These are phyloP conservation scores for Yamadazyma philogaea DNA, from an alignment of 805 yeast genomes.

Conservation along the genomic window DNA sequence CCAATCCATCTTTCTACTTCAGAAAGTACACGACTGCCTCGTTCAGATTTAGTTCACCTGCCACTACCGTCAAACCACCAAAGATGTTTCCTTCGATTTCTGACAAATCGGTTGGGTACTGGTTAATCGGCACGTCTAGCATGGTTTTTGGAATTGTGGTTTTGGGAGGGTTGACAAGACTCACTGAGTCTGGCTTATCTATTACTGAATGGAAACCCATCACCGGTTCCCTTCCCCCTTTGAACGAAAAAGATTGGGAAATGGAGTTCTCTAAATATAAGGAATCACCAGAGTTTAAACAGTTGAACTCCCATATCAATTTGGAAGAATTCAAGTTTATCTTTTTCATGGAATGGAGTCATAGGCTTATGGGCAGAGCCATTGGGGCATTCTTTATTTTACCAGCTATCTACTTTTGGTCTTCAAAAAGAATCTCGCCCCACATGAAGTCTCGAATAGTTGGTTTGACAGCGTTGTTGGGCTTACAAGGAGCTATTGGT, in stretches of 20 bases:
- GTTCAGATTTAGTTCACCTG: background rate
- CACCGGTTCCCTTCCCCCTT: slow-evolving; percentile 91
- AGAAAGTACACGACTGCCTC: slow-evolving; percentile 8
- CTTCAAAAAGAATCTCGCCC: slow-evolving; percentile 59
- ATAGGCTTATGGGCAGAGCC: slow-evolving; percentile 85
- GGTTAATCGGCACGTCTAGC: slow-evolving; percentile 85
- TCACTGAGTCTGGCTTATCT: slow-evolving; percentile 93
- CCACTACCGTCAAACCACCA: background rate
- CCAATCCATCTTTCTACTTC: slow-evolving; percentile 5
- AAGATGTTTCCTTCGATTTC: slow-evolving; percentile 11
- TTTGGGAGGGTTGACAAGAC: slow-evolving; percentile 92
- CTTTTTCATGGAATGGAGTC: slow-evolving; percentile 97
- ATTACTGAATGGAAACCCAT: slow-evolving; percentile 99
- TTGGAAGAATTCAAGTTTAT: slow-evolving; percentile 93
- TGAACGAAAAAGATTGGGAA: slow-evolving; percentile 78
- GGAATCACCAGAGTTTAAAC: slow-evolving; percentile 86
- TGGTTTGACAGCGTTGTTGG: slow-evolving; percentile 74
- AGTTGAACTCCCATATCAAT: slow-evolving; percentile 82
- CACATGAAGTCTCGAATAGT: slow-evolving; percentile 66
- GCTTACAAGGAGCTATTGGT: slow-evolving; percentile 92
- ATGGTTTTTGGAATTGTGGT: slow-evolving; percentile 93
- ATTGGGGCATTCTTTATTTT: slow-evolving; percentile 80
- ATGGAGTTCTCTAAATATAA: slow-evolving; percentile 77
- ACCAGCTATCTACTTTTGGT: slow-evolving; percentile 83
- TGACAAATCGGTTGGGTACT: slow-evolving; percentile 61